These are phyloP conservation scores for Myriosclerotinia curreyana DNA, from an alignment of 2,329 filamentous ascomycete species.

Conservation along the genomic window DNA sequence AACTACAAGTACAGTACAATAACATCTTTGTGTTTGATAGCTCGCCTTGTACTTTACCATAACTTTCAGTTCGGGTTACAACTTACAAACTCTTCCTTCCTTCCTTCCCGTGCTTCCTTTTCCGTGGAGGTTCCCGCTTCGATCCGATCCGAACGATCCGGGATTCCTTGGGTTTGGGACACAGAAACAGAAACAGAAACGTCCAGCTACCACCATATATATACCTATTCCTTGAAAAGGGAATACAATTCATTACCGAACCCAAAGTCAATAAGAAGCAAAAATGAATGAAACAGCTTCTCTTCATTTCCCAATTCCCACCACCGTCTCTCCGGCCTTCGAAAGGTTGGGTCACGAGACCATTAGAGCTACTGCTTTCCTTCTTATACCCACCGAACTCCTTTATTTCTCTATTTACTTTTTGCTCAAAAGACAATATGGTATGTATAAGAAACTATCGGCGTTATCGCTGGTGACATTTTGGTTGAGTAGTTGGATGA, in stretches of 20 bases:
- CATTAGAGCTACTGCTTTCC: slow-evolving; percentile 32
- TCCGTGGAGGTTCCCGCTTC: neutral
- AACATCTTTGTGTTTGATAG: too few species aligned
- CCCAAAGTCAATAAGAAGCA: neutral
- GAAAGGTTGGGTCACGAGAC: slow-evolving; percentile 34
- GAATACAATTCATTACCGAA: neutral
- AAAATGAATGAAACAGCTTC: slow-evolving; percentile 35
- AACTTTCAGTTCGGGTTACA: too few species aligned
- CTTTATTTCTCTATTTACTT: slow-evolving; percentile 40
- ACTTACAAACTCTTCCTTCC: too few species aligned
- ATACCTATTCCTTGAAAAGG: neutral
- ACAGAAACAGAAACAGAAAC: neutral
- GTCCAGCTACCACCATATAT: neutral
- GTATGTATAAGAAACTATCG: slow-evolving; percentile 32
- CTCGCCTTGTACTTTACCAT: too few species aligned
- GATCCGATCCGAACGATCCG: slow-evolving; percentile 3
- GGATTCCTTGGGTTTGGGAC: neutral
- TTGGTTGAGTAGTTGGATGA: slow-evolving; percentile 33
- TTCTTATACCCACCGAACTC: slow-evolving; percentile 36
- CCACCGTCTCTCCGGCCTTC: slow-evolving; percentile 30
- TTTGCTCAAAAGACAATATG: slow-evolving; percentile 31
- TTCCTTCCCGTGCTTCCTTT: too few species aligned
- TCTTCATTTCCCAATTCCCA: slow-evolving; percentile 21
- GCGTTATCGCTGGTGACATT: slow-evolving; percentile 32
- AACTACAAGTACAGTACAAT: too few species aligned